Conservation (phyloP, 768 basidiomycete species). For the Coprinopsis sp. region DNA sequence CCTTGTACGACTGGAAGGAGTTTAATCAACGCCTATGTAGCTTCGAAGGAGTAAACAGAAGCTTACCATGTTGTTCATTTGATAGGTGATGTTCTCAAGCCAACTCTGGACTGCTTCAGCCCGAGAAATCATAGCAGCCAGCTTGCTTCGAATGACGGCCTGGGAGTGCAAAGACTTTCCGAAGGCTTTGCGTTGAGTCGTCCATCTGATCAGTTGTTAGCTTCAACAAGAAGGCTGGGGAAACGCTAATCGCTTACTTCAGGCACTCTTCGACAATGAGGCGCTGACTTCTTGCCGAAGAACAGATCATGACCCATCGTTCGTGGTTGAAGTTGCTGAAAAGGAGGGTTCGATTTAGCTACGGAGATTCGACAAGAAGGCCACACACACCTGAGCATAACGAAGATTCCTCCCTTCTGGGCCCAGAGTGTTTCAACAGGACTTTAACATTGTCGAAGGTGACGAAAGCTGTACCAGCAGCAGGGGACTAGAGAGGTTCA, state of each 20-base stretch:
- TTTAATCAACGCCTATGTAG: neutral
- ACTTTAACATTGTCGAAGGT: constrained; percentile 81
- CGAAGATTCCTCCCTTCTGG: constrained; percentile 65
- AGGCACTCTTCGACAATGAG: constrained; percentile 45
- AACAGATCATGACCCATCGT: constrained; percentile 86
- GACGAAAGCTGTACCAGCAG: constrained; percentile 79
- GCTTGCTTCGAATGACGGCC: constrained; percentile 83
- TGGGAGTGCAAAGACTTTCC: constrained; percentile 82
- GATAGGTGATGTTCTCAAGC: constrained; percentile 81
- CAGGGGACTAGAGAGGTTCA: constrained; percentile 37
- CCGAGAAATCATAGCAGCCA: constrained; percentile 73
- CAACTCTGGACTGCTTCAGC: constrained; percentile 70
- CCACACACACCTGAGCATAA: constrained; percentile 39
- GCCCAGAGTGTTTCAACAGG: constrained; percentile 81
- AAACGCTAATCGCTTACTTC: constrained; percentile 35
- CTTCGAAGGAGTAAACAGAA: neutral
- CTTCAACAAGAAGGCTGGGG: neutral
- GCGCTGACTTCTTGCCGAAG: constrained; percentile 59
- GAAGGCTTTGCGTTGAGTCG: constrained; percentile 82
- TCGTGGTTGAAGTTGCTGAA: constrained; percentile 90
- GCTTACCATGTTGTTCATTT: constrained; percentile 79
- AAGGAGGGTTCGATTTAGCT: constrained; percentile 1
- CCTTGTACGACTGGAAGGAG: constrained; percentile 52
- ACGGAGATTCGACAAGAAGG: neutral
- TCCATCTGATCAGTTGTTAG: constrained; percentile 53